A percentile compares a stretch with the other conserved stretches of the same genome.
These are phyloP conservation scores for Exophiala calicioides DNA, from an alignment of 2,329 filamentous ascomycete genomes.

Conservation along the genomic window DNA sequence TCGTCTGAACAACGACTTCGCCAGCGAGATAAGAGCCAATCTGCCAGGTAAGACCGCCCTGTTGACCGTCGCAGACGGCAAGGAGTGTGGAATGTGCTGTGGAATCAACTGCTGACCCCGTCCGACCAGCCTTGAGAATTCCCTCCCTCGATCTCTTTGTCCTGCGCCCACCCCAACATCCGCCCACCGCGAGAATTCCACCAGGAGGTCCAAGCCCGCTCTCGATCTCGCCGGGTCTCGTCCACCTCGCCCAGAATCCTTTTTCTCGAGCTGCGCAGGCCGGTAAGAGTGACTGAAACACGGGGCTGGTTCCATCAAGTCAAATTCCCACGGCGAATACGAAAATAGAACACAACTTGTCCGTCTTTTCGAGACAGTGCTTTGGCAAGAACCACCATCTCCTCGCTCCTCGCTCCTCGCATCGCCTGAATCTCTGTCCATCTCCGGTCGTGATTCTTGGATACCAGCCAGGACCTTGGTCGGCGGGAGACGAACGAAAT, in stretches of 20 bases:
- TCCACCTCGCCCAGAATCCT: not conserved
- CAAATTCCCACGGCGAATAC: too few relatives aligned
- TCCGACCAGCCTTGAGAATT: not conserved
- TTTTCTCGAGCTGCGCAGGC: not conserved
- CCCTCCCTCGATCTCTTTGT: not conserved
- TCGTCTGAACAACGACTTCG: slow-evolving; percentile 9
- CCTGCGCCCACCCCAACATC: too few relatives aligned
- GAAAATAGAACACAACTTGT: too few relatives aligned
- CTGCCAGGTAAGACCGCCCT: slow-evolving; percentile 8
- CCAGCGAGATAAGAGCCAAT: slow-evolving; percentile 3
- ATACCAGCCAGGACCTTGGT: not conserved
- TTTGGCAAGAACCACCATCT: too few relatives aligned
- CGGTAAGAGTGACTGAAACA: not conserved
- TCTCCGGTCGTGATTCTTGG: slow-evolving; percentile 1
- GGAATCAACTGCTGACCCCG: too few relatives aligned
- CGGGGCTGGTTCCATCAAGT: too few relatives aligned
- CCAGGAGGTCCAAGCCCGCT: too few relatives aligned
- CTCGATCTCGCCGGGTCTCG: not conserved
- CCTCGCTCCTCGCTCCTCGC: too few relatives aligned
- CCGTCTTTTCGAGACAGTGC: too few relatives aligned
- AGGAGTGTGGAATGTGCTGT: slow-evolving; percentile 13
- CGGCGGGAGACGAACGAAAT: not conserved
- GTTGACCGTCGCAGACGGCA: slow-evolving; percentile 12
- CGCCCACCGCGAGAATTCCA: too few relatives aligned
- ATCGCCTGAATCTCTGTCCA: not conserved